These are phyloP conservation scores for Xylaria grammica DNA, from an alignment of 495 filamentous ascomycete species.

Conservation along the genomic window DNA sequence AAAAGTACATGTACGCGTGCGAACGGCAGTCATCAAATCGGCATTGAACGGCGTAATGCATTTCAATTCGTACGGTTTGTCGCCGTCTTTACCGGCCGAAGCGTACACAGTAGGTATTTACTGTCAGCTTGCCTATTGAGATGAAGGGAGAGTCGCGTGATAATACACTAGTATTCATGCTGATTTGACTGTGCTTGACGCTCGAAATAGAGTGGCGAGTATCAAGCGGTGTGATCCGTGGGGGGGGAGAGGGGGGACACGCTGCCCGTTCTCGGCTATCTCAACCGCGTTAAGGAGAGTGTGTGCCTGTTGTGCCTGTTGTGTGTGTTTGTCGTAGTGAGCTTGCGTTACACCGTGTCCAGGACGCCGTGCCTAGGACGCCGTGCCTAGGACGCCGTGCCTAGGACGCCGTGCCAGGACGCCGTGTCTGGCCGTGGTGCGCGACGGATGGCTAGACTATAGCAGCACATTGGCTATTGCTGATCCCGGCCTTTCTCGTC, in stretches of 20 bases:
- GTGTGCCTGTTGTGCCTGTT: too few relatives aligned
- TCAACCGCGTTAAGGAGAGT: constrained; percentile 5
- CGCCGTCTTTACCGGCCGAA: neutral
- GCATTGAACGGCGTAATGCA: too few relatives aligned
- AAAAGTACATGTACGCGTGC: too few relatives aligned
- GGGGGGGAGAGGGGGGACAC: neutral
- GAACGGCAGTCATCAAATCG: too few relatives aligned
- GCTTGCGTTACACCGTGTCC: neutral
- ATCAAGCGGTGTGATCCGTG: constrained; percentile 15
- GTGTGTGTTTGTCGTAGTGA: neutral
- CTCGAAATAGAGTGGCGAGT: constrained; percentile 16
- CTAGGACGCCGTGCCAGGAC: too few relatives aligned
- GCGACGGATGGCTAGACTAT: neutral
- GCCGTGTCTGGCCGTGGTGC: too few relatives aligned
- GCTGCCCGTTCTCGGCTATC: constrained; percentile 19
- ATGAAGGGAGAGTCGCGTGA: neutral
- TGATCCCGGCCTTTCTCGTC: neutral
- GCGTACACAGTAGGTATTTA: constrained; percentile 6
- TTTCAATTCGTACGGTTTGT: neutral
- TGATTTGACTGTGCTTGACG: neutral
- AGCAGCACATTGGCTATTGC: neutral
- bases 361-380: neutral
- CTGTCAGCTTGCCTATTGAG: neutral
- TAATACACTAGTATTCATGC: neutral
- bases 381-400: neutral